Conservation (phyloP, 768 basidiomycete species). For the Cyathus striatus region DNA sequence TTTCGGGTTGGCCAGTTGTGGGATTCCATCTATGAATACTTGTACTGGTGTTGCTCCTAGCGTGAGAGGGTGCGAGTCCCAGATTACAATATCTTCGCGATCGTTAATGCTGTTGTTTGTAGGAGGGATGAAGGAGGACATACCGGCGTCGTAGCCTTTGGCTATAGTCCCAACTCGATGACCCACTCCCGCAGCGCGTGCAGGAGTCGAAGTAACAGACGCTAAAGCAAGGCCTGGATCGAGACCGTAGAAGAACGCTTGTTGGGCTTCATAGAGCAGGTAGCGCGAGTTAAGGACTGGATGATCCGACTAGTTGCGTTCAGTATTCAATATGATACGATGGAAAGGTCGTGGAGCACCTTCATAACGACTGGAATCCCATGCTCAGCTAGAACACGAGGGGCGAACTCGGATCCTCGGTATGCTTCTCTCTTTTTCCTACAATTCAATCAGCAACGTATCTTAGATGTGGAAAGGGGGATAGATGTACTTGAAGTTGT, state of each 20-base stretch:
- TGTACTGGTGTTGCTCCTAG: conserved; percentile 79
- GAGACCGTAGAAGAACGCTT: conserved; percentile 64
- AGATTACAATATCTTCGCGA: conserved; percentile 43
- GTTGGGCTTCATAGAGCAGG: conserved; percentile 67
- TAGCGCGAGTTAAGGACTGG: conserved; percentile 58
- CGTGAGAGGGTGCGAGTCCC: conserved; percentile 74
- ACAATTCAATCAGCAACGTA: background rate
- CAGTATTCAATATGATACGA: background rate
- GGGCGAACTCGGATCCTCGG: conserved; percentile 68
- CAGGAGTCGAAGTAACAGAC: conserved; percentile 62
- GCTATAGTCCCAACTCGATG: conserved; percentile 54
- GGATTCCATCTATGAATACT: conserved; percentile 81
- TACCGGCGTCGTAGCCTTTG: conserved; percentile 65
- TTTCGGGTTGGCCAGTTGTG: conserved; percentile 42
- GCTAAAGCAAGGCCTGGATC: conserved; percentile 51
- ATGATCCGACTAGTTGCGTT: conserved; percentile 41
- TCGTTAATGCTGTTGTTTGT: background rate
- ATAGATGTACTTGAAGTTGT: conserved; percentile 39
- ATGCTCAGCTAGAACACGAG: conserved; percentile 61
- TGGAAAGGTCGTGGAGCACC: conserved; percentile 21
- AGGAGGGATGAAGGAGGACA: background rate
- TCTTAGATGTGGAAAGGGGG: background rate
- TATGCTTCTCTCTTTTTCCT: conserved; percentile 52
- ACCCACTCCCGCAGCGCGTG: conserved; percentile 55
- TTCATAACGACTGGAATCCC: conserved; percentile 73